A percentile compares a stretch with the other conserved stretches of the same genome.
phyloP scores from a whole-genome alignment of 2,329 filamentous ascomycete genomes.

The Elsinoe batatas region DNA sequence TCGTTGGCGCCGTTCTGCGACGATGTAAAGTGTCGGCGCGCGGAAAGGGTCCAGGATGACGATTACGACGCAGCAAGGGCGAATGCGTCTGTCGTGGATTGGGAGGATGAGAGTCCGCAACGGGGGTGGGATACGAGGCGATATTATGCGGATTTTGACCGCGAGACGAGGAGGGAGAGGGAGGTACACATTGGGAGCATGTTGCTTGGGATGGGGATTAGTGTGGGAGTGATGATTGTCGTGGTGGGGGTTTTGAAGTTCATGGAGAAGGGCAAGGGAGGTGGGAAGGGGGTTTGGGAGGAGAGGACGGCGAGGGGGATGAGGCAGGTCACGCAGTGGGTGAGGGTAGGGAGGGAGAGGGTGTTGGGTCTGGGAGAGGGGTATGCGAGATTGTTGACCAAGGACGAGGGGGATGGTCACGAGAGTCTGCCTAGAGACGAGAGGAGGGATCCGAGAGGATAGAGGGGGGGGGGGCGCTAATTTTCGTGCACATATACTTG shows the following conservation, averaged over 20 bases:
- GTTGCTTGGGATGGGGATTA: slow-evolving; percentile 3
- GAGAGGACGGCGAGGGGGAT: not conserved
- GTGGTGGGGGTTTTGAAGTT: not conserved
- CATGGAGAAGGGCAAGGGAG: not conserved
- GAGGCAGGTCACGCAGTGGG: not conserved
- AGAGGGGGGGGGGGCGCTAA: not conserved
- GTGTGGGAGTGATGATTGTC: not conserved
- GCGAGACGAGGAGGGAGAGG: not conserved
- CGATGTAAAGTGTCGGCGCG: slow-evolving; percentile 25
- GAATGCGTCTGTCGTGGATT: slow-evolving; percentile 14
- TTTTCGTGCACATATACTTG: slow-evolving; percentile 8
- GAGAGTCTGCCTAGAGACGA: not conserved
- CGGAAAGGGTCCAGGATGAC: slow-evolving; percentile 19
- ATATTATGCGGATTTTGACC: slow-evolving; percentile 22
- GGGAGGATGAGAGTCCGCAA: slow-evolving; percentile 22
- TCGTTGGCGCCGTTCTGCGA: slow-evolving; percentile 24
- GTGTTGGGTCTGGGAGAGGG: not conserved
- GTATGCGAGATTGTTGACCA: not conserved
- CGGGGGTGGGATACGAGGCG: slow-evolving; percentile 26
- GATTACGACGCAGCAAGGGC: slow-evolving; percentile 20
- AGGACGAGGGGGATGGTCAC: not conserved
- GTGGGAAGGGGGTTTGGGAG: not conserved
- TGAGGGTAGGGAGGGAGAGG: not conserved
- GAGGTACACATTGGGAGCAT: slow-evolving; percentile 4
- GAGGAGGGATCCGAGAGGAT: not conserved